phyloP scores from a whole-genome alignment of 2,329 filamentous ascomycete genomes.

The Microthyrium microscopicum region DNA sequence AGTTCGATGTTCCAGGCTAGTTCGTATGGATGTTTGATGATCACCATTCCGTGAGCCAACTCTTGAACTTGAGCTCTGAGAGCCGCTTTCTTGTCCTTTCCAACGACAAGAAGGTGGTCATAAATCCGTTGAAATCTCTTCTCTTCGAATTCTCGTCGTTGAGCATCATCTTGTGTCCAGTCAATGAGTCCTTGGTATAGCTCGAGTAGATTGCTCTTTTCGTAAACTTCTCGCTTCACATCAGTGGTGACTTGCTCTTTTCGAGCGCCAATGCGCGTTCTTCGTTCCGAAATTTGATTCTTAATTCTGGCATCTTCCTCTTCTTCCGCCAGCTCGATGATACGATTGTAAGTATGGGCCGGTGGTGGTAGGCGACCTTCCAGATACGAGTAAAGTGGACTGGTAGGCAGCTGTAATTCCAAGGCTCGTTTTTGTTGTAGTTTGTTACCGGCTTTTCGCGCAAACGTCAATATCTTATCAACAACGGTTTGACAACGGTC shows the following conservation, averaged over 20 bases:
- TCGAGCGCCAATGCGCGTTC: conserved; percentile 72
- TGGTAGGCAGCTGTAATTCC: conserved; percentile 60
- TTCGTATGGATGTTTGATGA: conserved; percentile 80
- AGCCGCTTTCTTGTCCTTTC: conserved; percentile 46
- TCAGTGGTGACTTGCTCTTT: conserved; percentile 70
- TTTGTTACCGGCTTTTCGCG: conserved; percentile 53
- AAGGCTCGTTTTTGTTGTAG: conserved; percentile 62
- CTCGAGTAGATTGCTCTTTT: conserved; percentile 57
- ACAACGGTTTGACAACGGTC: conserved; percentile 46
- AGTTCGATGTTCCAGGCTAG: conserved; percentile 83
- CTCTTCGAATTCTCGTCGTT: conserved; percentile 74
- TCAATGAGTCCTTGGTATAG: conserved; percentile 74
- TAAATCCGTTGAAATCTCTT: conserved; percentile 71
- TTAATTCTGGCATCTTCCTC: conserved; percentile 86
- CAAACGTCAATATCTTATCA: conserved; percentile 64
- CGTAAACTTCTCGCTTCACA: conserved; percentile 72
- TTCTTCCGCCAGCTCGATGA: conserved; percentile 68
- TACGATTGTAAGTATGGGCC: conserved; percentile 59
- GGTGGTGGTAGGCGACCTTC: conserved; percentile 74
- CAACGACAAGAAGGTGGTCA: conserved; percentile 56
- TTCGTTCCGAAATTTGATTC: conserved; percentile 71
- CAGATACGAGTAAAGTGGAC: conserved; percentile 62
- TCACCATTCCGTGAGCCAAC: conserved; percentile 80
- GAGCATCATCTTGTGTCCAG: conserved; percentile 76
- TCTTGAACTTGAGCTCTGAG: conserved; percentile 61